Conservation (phyloP, 805 yeast species). For the Metschnikowia orientalis region DNA sequence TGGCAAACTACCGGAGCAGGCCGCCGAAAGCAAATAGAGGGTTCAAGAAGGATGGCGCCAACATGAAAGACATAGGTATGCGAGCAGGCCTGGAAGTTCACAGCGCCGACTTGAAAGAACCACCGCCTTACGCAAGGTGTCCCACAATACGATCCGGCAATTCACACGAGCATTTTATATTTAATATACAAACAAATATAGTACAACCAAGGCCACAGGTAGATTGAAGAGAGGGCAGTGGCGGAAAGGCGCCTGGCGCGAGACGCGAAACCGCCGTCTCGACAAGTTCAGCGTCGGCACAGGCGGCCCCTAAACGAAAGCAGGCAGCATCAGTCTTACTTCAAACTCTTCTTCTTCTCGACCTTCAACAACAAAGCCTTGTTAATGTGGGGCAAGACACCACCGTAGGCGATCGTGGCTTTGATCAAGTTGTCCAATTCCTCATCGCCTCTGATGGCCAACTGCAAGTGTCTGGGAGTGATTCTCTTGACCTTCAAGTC, state of each 20-base stretch:
- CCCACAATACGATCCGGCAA: too few species aligned
- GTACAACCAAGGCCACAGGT: constrained; percentile 11
- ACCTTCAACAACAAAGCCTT: constrained; percentile 32
- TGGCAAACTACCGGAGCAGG: neutral
- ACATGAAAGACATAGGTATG: neutral
- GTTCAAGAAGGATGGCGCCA: neutral
- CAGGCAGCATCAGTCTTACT: too few species aligned
- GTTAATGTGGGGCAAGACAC: constrained; percentile 34
- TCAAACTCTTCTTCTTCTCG: constrained; percentile 25
- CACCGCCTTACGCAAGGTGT: neutral
- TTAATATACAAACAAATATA: constrained; percentile 18
- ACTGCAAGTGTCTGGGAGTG: constrained; percentile 30
- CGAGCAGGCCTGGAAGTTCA: neutral
- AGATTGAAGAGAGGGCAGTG: too few species aligned
- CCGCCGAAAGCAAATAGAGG: neutral
- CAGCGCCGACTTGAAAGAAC: neutral
- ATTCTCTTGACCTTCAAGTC: constrained; percentile 32
- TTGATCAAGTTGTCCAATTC: constrained; percentile 32
- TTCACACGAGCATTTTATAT: constrained; percentile 5
- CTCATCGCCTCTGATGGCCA: constrained; percentile 31
- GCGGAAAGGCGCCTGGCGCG: too few species aligned
- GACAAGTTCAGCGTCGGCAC: too few species aligned
- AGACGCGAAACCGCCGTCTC: too few species aligned
- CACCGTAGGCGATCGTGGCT: constrained; percentile 31
- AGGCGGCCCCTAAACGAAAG: too few species aligned